These are phyloP conservation scores for Penicillium mononematosum DNA, from an alignment of 495 filamentous ascomycete species.

Conservation along the genomic window DNA sequence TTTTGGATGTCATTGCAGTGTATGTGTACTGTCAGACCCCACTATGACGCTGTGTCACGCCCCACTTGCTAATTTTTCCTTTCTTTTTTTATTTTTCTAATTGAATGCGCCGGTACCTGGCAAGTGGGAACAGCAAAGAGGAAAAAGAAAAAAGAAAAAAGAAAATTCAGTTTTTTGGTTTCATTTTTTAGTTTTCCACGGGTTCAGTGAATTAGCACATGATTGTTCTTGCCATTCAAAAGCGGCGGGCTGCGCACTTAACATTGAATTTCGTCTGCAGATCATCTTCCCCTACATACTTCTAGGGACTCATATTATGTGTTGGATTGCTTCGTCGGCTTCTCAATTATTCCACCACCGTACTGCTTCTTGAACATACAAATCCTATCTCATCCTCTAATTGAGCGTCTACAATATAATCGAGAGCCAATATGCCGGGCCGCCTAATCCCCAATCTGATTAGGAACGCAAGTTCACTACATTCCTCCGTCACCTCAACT, in stretches of 20 bases:
- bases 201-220: slow-evolving; percentile 30
- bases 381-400: slow-evolving; percentile 9
- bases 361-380: slow-evolving; percentile 30
- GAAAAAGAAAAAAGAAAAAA: background rate
- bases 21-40: slow-evolving; percentile 11
- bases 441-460: slow-evolving; percentile 48
- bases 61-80: slow-evolving; percentile 10
- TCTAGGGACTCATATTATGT: slow-evolving; percentile 25
- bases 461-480: slow-evolving; percentile 39
- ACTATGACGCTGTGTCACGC: slow-evolving; percentile 18
- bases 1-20: background rate
- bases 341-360: slow-evolving; percentile 31
- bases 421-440: slow-evolving; percentile 41
- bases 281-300: slow-evolving; percentile 3
- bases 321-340: slow-evolving; percentile 22
- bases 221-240: slow-evolving; percentile 25
- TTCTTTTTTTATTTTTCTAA: slow-evolving; percentile 7
- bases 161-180: slow-evolving; percentile 15
- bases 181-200: slow-evolving; percentile 25
- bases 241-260: slow-evolving; percentile 10
- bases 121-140: background rate
- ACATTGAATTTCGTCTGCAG: background rate
- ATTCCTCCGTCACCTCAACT: slow-evolving; percentile 36
- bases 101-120: slow-evolving; percentile 13
- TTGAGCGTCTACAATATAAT: background rate